Evolutionary conservation across 1,284 basidiomycete species (phyloP), one percentile per base, ranked within the genome.

Genomic region (Vanrija sp.): DNA sequence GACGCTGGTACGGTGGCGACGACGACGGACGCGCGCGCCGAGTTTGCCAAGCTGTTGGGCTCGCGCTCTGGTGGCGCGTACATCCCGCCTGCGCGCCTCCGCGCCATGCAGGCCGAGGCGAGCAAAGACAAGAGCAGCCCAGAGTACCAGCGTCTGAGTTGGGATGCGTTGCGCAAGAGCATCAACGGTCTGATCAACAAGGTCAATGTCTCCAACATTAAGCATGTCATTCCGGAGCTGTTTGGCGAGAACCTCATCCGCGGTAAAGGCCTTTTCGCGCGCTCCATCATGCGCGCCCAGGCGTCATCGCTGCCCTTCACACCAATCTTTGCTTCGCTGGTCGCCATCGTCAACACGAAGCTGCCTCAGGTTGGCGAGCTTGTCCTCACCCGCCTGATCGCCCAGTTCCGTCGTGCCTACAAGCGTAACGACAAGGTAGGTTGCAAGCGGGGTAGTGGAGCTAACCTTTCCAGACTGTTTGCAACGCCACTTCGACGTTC

Each of bases 171-270:
- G 58, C 86, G 94, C 71, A 99, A 99, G 79, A 91, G 88, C 55
- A 91, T 99, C 71, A 98, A 96, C 25, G 96, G 96, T 89, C 87
- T 98, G 66, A 95, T 98, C 81, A 99, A 99, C 82, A 90, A 97
- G 78, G 82, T 82, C 78, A 95, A 95, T 73, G 83, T 91, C 21
- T 83, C 87, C 63, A 98, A 98, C 75, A 98, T 98, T 83, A 98
- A 99, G 78, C 85, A 89, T 65, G 86, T 99, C 66, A 86, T 97
- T 0, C 96, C 95, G 1, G 95, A 98, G 73, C 77, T 97, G 26
- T 95, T 97, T 71, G 78, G 84, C 5, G 94, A 97, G 77, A 95
- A 97, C 74, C 83, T 97, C 38, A 85, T 96, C 59, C 85, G 91
- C 43, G 93, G 93, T 0, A 83, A 90, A 43, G 93, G 93, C 0